Base-by-base conservation (phyloP, 257 asterid species). In the Scutellaria baicalensis region DNA sequence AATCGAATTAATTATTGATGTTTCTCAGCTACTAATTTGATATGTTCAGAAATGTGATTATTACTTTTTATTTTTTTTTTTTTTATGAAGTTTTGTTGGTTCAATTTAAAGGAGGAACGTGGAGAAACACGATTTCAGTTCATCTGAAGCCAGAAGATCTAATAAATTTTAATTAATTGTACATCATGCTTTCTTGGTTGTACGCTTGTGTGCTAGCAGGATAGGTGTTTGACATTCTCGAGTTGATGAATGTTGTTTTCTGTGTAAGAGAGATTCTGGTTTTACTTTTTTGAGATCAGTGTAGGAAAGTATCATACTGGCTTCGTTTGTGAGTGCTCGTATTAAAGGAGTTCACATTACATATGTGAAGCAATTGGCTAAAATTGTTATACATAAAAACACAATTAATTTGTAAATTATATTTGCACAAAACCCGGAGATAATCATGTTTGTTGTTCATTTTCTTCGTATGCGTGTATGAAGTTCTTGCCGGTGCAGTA, bases 141-240 rank as follows among this genome's bases (percentile, higher is more conserved):
- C 35, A 27, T 17, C 21, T 42, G 27, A 72, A 16, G 50, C 71
- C 55, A 8, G 13, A 1, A 12, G 16, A 51, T 42, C 11, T 23
- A 4, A 33, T 16, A n/a, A 42, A 11, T 11, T 11, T n/a, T 47
- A 23, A 42, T n/a, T 47, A 23, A 42, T 72, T 64, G 71, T 45
- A 58, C 61, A 14, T 36, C 47, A 18, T 66, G 63, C 47, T 61
- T 61, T 50, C 45, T 39, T 64, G 57, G 66, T 47, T 73, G 76
- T 38, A 65, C 47, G 44, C 18, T 55, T 44, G 60, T 16, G 55
- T 57, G 35, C 18, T 50, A 9, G 38, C 42, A 45, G 68, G 60
- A 48, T 39, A 20, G 33, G 3, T 27, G 33, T 27, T 64, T 36
- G 61, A 36, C 61, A 12, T 45, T 47, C 7, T 35, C 50, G 27